These are phyloP conservation scores for Castanea mollissima DNA, from an alignment of 306 rosid genomes.

Conservation along the genomic window DNA sequence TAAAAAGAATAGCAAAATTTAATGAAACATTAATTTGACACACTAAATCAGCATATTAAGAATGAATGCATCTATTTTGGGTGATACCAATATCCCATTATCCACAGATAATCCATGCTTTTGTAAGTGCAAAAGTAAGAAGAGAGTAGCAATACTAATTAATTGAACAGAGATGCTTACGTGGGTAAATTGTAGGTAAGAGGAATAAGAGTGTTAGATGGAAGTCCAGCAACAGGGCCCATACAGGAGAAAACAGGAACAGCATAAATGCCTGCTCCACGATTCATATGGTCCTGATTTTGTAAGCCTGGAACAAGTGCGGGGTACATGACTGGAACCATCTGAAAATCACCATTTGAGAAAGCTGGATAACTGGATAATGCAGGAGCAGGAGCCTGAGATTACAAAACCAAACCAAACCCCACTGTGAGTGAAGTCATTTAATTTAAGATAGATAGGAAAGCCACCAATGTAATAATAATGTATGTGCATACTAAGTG, in stretches of 20 bases:
- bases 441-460: not conserved
- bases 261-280: constrained; percentile 91
- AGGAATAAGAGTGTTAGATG: constrained; percentile 67
- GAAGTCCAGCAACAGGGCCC: constrained; percentile 68
- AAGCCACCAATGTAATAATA: not conserved
- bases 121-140: not conserved
- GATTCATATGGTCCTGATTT: constrained; percentile 59
- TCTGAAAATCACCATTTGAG: constrained; percentile 61
- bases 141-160: not conserved
- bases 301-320: constrained; percentile 61
- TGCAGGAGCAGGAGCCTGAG: constrained; percentile 59
- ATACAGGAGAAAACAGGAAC: constrained; percentile 63
- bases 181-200: constrained; percentile 80
- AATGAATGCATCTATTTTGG: not conserved
- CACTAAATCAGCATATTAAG: not conserved
- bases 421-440: not conserved
- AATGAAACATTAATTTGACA: not conserved
- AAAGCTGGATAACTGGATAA: constrained; percentile 33
- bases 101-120: not conserved
- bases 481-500: too few species aligned
- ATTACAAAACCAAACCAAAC: constrained; percentile 11
- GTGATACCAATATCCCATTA: not conserved
- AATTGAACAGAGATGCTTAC: constrained; percentile 42
- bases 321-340: constrained; percentile 68
- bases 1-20: not conserved